Conservation (phyloP, 768 basidiomycete species). For the Phanerodontia chrysosporium region DNA sequence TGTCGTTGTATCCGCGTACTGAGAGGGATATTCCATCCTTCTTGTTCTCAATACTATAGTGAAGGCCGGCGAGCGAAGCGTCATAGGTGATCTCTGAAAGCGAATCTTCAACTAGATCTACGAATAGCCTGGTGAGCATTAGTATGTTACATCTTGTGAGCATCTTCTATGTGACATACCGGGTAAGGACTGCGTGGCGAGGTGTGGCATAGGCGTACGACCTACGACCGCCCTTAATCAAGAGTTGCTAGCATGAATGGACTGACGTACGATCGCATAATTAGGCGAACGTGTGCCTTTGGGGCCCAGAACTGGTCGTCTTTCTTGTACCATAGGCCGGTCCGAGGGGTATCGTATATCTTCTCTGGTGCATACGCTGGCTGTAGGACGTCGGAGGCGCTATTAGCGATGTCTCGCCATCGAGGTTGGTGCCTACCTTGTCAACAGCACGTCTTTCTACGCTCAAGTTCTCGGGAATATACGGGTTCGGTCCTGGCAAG, state of each 20-base stretch:
- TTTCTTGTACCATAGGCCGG: conserved; percentile 51
- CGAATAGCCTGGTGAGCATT: conserved; percentile 15
- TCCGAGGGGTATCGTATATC: conserved; percentile 31
- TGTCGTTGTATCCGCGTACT: conserved; percentile 49
- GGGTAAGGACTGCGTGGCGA: conserved; percentile 22
- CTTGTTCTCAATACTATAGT: conserved; percentile 30
- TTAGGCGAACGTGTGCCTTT: conserved; percentile 36
- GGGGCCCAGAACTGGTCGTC: conserved; percentile 59
- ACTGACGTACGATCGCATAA: conserved; percentile 30
- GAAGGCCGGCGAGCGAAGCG: conserved; percentile 47
- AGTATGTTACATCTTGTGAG: too few species aligned
- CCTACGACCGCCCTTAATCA: conserved; percentile 22
- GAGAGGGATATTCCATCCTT: conserved; percentile 35
- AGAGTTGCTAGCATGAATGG: neutral
- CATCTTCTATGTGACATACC: too few species aligned
- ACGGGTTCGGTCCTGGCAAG: conserved; percentile 46
- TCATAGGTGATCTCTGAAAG: conserved; percentile 51
- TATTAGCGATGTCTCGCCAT: neutral
- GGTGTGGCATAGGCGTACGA: conserved; percentile 27
- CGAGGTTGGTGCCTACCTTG: conserved; percentile 14
- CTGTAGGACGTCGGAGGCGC: conserved; percentile 17
- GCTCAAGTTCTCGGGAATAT: conserved; percentile 44
- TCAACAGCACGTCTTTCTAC: conserved; percentile 35
- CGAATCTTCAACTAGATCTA: conserved; percentile 36
- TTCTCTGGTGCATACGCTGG: conserved; percentile 34